Evolutionary conservation across 352 stramenopile genomes (phyloP).

Genomic region (Pythium rishiriense): DNA sequence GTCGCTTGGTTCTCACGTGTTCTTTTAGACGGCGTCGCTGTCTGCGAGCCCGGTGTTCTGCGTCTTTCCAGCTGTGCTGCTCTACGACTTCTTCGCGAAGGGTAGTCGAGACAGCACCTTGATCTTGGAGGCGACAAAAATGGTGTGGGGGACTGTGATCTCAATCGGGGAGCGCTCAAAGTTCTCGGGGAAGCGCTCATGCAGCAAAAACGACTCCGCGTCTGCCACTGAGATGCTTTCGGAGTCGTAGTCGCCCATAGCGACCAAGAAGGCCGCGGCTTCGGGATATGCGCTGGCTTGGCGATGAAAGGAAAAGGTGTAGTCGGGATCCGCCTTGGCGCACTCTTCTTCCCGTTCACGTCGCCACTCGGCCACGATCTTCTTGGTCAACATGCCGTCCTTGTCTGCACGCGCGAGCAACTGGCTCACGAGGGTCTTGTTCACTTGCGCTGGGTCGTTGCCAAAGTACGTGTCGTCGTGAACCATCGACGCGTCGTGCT

Average conservation of each 20-base stretch:
- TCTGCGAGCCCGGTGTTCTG: too few relatives aligned
- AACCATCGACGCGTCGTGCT: slow-evolving; percentile 73
- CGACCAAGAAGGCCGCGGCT: slow-evolving; percentile 45
- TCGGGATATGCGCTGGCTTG: slow-evolving; percentile 47
- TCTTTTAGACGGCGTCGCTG: too few relatives aligned
- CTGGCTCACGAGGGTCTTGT: slow-evolving; percentile 40
- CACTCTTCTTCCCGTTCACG: slow-evolving; percentile 45
- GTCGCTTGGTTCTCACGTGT: too few relatives aligned
- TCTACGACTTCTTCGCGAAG: too few relatives aligned
- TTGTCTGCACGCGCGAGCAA: slow-evolving; percentile 37
- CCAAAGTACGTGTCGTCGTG: slow-evolving; percentile 55
- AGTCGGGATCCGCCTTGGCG: slow-evolving; percentile 41
- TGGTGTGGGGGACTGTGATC: slow-evolving; percentile 32
- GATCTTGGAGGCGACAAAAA: not conserved
- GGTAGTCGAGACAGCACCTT: too few relatives aligned
- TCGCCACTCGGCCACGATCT: slow-evolving; percentile 45
- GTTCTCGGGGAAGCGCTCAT: slow-evolving; percentile 50
- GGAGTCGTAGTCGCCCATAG: slow-evolving; percentile 40
- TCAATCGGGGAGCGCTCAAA: slow-evolving; percentile 37
- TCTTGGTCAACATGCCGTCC: slow-evolving; percentile 34
- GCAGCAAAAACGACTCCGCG: slow-evolving; percentile 45
- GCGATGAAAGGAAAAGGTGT: slow-evolving; percentile 39
- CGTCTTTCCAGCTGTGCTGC: too few relatives aligned
- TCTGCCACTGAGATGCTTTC: slow-evolving; percentile 42
- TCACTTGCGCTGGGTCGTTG: slow-evolving; percentile 44